Evolutionary conservation across 495 filamentous ascomycete genomes (phyloP).

Genomic region (Xylona heveae): DNA sequence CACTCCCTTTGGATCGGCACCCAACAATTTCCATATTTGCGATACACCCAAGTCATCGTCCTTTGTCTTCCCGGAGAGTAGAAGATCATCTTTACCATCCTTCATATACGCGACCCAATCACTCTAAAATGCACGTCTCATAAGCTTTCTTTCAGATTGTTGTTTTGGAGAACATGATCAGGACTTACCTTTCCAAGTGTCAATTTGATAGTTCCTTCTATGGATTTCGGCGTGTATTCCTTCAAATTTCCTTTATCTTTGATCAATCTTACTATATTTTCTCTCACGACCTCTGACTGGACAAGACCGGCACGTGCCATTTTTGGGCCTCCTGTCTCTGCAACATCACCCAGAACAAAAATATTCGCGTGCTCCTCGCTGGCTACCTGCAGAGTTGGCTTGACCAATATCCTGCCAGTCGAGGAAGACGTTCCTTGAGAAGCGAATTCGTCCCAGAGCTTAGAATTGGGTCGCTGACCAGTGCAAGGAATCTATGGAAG

Average conservation of each 20-base stretch:
- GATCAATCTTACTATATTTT: conserved; percentile 30
- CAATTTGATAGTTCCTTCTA: neutral
- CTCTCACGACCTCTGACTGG: conserved; percentile 28
- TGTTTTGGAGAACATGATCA: neutral
- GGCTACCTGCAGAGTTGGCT: conserved; percentile 32
- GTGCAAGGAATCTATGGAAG: conserved; percentile 23
- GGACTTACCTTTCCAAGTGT: neutral
- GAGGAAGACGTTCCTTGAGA: conserved; percentile 24
- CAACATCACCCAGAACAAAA: conserved; percentile 40
- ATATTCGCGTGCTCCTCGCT: conserved; percentile 25
- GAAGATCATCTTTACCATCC: neutral
- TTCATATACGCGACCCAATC: neutral
- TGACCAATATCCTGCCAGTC: conserved; percentile 28
- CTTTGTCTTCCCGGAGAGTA: neutral
- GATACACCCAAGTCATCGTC: neutral
- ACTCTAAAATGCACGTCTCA: neutral
- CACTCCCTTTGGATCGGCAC: no score
- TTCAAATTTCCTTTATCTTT: conserved; percentile 9
- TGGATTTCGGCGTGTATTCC: conserved; percentile 12
- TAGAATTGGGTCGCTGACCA: conserved; percentile 34
- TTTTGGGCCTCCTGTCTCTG: conserved; percentile 31
- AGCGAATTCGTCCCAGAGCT: conserved; percentile 20
- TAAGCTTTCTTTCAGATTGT: neutral
- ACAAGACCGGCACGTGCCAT: conserved; percentile 28
- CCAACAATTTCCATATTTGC: neutral